These are phyloP conservation scores for Lecanicillium sp. DNA, from an alignment of 2,329 filamentous ascomycete species.

Conservation along the genomic window DNA sequence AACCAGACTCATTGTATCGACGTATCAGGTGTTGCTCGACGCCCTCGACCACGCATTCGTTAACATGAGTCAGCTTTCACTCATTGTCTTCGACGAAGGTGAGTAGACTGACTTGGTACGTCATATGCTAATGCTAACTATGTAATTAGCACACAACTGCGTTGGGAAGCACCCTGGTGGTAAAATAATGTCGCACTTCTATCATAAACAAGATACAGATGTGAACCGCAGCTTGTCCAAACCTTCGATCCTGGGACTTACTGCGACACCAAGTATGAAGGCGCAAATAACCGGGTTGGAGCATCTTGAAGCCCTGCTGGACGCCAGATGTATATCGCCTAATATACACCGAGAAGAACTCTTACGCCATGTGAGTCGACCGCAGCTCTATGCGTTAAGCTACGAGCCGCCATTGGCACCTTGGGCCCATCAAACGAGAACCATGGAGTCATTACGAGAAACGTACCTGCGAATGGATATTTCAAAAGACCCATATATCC, in stretches of 20 bases:
- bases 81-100: slow-evolving; percentile 84
- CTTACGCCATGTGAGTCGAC: slow-evolving; percentile 59
- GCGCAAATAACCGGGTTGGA: slow-evolving; percentile 47
- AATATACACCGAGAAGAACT: slow-evolving; percentile 62
- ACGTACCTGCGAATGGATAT: slow-evolving; percentile 44
- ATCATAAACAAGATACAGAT: slow-evolving; percentile 37
- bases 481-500: slow-evolving; percentile 51
- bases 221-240: slow-evolving; percentile 23
- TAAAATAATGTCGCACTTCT: slow-evolving; percentile 66
- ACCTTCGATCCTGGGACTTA: slow-evolving; percentile 70
- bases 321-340: slow-evolving; percentile 63
- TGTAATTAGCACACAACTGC: slow-evolving; percentile 77
- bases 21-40: slow-evolving; percentile 66
- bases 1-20: slow-evolving; percentile 68
- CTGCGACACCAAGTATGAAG: slow-evolving; percentile 68
- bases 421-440: slow-evolving; percentile 15
- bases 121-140: neutral
- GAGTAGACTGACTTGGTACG: slow-evolving; percentile 9
- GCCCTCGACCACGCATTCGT: slow-evolving; percentile 71
- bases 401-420: slow-evolving; percentile 18
- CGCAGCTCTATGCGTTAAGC: slow-evolving; percentile 36
- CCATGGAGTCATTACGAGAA: slow-evolving; percentile 35
- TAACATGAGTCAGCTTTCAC: slow-evolving; percentile 49
- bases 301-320: slow-evolving; percentile 60
- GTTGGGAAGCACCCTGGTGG: slow-evolving; percentile 55